phyloP scores from a whole-genome alignment of 1,284 basidiomycete genomes.

The Moesziomyces aphidis region DNA sequence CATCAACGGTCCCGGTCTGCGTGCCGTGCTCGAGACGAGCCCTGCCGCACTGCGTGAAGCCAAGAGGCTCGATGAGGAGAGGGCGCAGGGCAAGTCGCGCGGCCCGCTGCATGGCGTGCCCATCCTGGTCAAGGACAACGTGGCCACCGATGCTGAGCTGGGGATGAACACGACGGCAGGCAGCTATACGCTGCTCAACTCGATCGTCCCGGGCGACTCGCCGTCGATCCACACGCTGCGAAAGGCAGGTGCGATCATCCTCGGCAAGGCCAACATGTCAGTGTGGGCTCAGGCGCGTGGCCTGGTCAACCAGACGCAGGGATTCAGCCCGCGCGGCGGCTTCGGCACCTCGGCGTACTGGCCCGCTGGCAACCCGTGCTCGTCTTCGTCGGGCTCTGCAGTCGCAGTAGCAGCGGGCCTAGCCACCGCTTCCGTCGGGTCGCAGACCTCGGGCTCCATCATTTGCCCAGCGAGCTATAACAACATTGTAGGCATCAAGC shows the following conservation, averaged over 20 bases:
- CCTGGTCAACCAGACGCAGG: conserved; percentile 71
- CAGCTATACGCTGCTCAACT: conserved; percentile 70
- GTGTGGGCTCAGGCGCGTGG: conserved; percentile 71
- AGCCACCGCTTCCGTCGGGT: conserved; percentile 74
- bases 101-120: conserved; percentile 78
- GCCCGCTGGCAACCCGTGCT: conserved; percentile 75
- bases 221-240: conserved; percentile 75
- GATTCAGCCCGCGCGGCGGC: conserved; percentile 77
- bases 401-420: conserved; percentile 76
- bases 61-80: conserved; percentile 72
- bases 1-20: conserved; percentile 70
- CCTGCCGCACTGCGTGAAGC: conserved; percentile 72
- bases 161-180: conserved; percentile 76
- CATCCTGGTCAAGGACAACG: conserved; percentile 78
- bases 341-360: conserved; percentile 76
- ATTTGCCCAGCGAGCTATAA: conserved; percentile 46
- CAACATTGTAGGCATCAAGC: conserved; percentile 51
- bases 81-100: conserved; percentile 71
- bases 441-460: conserved; percentile 71
- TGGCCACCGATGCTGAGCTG: conserved; percentile 73
- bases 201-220: conserved; percentile 75
- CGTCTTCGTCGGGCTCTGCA: conserved; percentile 77
- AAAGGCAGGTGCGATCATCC: conserved; percentile 76
- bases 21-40: conserved; percentile 76
- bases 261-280: conserved; percentile 70